These are phyloP conservation scores for Leishmania mexicana DNA, from an alignment of 208 protist species.

Conservation along the genomic window DNA sequence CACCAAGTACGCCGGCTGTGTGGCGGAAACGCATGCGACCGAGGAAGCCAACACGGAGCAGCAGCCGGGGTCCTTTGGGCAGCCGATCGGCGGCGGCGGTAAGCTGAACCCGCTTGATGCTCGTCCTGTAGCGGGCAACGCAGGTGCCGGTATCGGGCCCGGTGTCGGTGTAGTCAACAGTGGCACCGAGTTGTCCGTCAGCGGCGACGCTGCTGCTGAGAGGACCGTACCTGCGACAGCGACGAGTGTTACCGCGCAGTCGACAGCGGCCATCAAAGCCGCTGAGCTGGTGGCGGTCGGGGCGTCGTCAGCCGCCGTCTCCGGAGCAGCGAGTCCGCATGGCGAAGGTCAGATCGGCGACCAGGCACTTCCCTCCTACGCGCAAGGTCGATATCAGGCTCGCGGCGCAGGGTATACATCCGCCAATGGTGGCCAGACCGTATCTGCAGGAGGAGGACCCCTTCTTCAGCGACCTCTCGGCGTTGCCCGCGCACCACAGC, in stretches of 20 bases:
- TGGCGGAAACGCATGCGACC: constrained; percentile 27
- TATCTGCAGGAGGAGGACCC: background rate
- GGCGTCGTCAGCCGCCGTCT: constrained; percentile 1
- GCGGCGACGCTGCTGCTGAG: background rate
- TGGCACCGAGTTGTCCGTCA: background rate
- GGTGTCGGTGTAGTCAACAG: background rate
- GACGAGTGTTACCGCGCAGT: background rate
- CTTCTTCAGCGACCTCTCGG: background rate
- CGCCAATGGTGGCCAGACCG: background rate
- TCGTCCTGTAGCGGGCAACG: background rate
- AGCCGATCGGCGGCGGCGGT: background rate
- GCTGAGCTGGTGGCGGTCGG: background rate
- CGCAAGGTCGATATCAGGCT: background rate
- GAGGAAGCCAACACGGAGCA: background rate
- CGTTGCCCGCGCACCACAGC: background rate
- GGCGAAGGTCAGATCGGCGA: background rate
- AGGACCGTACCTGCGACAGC: background rate
- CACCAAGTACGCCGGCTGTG: constrained; percentile 48
- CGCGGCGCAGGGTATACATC: background rate
- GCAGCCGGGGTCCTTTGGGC: background rate
- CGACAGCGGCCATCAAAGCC: background rate
- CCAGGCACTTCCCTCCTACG: background rate
- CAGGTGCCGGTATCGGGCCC: background rate
- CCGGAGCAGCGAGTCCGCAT: background rate
- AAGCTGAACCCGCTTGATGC: background rate